These are phyloP conservation scores for Citrullus colocynthis DNA, from an alignment of 306 rosid species.

Conservation along the genomic window DNA sequence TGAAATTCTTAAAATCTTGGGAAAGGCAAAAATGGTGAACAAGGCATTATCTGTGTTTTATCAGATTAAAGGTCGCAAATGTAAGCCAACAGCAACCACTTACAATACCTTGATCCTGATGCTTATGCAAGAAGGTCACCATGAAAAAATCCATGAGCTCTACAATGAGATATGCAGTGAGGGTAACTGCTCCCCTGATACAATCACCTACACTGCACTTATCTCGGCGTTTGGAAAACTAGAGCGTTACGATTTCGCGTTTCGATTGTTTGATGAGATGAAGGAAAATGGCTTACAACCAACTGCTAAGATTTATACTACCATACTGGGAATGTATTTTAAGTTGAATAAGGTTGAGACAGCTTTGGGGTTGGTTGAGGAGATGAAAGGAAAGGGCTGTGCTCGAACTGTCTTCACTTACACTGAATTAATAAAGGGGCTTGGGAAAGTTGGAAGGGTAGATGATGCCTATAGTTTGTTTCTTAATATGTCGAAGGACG, in stretches of 20 bases:
- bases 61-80: conserved; percentile 68
- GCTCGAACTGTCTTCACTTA: conserved; percentile 66
- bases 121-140: conserved; percentile 81
- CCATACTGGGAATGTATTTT: conserved; percentile 49
- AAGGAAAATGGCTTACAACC: conserved; percentile 80
- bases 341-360: conserved; percentile 53
- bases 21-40: conserved; percentile 77
- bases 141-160: conserved; percentile 75
- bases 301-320: conserved; percentile 63
- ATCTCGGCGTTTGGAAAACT: conserved; percentile 59
- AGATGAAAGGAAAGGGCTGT: conserved; percentile 63
- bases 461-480: conserved; percentile 50
- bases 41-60: conserved; percentile 67
- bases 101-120: conserved; percentile 70
- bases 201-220: conserved; percentile 67
- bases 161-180: conserved; percentile 80
- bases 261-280: conserved; percentile 76
- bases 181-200: conserved; percentile 61
- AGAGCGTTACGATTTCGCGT: conserved; percentile 53
- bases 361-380: conserved; percentile 46
- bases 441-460: conserved; percentile 75
- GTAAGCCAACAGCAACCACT: conserved; percentile 44
- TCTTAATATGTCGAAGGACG: conserved; percentile 48
- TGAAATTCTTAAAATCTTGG: conserved; percentile 56
- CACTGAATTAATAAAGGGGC: conserved; percentile 75